A percentile compares a stretch with the other conserved stretches of the same genome.
Evolutionary conservation across 352 stramenopile species (phyloP).

Genomic region (Thalassiosira hispida): DNA sequence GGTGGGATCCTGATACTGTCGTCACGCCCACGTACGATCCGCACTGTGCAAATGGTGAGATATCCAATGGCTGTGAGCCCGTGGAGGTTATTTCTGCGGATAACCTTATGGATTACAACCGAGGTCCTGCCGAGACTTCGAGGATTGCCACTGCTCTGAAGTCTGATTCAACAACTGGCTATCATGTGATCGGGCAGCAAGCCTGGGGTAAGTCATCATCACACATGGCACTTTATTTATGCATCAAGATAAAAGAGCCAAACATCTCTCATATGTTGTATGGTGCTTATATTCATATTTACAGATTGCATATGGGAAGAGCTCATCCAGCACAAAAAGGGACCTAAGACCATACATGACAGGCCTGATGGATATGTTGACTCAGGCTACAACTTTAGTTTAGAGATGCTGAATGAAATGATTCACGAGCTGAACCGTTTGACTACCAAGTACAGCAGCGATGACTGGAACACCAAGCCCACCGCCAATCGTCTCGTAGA

Average conservation of each 20-base stretch:
- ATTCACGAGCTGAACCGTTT: constrained; percentile 21
- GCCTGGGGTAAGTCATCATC: too few relatives aligned
- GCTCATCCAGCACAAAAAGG: constrained; percentile 26
- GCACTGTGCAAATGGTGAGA: constrained; percentile 38
- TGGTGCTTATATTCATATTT: too few relatives aligned
- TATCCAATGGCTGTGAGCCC: constrained; percentile 42
- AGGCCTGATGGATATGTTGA: background rate
- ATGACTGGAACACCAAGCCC: constrained; percentile 13
- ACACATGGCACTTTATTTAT: too few relatives aligned
- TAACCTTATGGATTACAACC: constrained; percentile 25
- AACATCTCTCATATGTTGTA: too few relatives aligned
- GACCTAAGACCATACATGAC: background rate
- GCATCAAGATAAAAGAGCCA: too few relatives aligned
- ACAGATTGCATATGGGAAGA: constrained; percentile 41
- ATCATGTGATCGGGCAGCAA: constrained; percentile 42
- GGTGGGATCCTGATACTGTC: constrained; percentile 10
- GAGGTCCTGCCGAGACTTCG: constrained; percentile 25
- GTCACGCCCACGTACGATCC: constrained; percentile 46
- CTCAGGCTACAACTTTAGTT: constrained; percentile 20
- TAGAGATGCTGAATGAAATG: constrained; percentile 29
- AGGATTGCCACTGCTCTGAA: constrained; percentile 35
- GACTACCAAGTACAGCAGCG: constrained; percentile 29
- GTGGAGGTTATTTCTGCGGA: constrained; percentile 51
- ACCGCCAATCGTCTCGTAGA: constrained; percentile 27
- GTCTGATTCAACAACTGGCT: constrained; percentile 18